Conservation (phyloP, 1,284 basidiomycete genomes). For the Coriolopsis trogii region DNA sequence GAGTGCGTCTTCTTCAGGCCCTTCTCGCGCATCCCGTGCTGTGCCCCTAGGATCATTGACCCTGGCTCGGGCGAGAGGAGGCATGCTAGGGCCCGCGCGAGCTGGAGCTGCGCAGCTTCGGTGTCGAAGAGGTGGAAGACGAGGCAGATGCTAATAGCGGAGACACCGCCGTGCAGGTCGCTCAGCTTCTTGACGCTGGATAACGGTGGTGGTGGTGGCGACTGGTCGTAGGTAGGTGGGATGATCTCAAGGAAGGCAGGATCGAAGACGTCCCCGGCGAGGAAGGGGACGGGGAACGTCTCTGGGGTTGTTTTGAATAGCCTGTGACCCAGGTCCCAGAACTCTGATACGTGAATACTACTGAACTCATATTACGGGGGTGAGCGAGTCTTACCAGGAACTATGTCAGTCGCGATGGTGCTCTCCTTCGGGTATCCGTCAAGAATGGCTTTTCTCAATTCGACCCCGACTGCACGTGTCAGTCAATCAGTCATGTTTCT, state of each 20-base stretch:
- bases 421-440: slow-evolving; percentile 41
- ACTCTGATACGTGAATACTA: too few species aligned
- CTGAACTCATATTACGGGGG: background rate
- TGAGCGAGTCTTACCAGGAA: slow-evolving; percentile 26
- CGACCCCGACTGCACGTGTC: slow-evolving; percentile 43
- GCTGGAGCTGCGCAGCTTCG: slow-evolving; percentile 40
- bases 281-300: slow-evolving; percentile 45
- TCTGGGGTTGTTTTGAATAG: slow-evolving; percentile 34
- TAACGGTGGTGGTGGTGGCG: slow-evolving; percentile 33
- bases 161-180: slow-evolving; percentile 43
- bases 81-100: slow-evolving; percentile 41
- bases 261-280: slow-evolving; percentile 46
- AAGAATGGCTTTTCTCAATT: slow-evolving; percentile 41
- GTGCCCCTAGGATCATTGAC: slow-evolving; percentile 37
- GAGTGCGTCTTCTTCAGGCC: slow-evolving; percentile 3
- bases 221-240: slow-evolving; percentile 25
- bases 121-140: slow-evolving; percentile 53
- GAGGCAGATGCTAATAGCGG: slow-evolving; percentile 45
- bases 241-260: slow-evolving; percentile 30
- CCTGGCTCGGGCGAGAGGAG: slow-evolving; percentile 40
- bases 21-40: slow-evolving; percentile 23
- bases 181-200: slow-evolving; percentile 38
- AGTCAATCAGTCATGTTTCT: slow-evolving; percentile 1
- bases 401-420: slow-evolving; percentile 39
- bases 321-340: slow-evolving; percentile 34